These are phyloP conservation scores for Scheffersomyces cryptocercus DNA, from an alignment of 1,139 yeast genomes.

Conservation along the genomic window DNA sequence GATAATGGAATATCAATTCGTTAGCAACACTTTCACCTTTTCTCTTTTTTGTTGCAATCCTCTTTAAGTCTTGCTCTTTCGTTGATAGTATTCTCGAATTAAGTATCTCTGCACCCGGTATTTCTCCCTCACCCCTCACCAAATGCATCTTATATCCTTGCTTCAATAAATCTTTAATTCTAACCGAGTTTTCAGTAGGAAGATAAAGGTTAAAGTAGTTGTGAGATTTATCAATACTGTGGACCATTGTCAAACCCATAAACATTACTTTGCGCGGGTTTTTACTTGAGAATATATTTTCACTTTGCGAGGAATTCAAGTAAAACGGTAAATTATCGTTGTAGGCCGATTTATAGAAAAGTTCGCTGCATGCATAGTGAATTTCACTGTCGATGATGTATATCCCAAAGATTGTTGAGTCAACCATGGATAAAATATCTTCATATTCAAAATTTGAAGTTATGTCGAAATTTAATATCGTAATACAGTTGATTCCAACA, in stretches of 20 bases:
- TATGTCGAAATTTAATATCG: conserved; percentile 35
- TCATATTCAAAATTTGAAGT: conserved; percentile 25
- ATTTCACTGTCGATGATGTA: conserved; percentile 26
- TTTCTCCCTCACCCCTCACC: conserved; percentile 66
- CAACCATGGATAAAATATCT: conserved; percentile 48
- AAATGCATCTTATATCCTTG: conserved; percentile 43
- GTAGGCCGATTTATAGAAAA: neutral
- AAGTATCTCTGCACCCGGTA: conserved; percentile 37
- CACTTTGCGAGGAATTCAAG: conserved; percentile 17
- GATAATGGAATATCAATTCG: conserved; percentile 23
- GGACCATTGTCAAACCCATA: conserved; percentile 53
- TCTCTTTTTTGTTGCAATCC: conserved; percentile 8
- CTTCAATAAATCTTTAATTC: conserved; percentile 11
- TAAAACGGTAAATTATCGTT: conserved; percentile 15
- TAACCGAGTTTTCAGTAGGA: conserved; percentile 34
- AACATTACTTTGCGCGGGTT: conserved; percentile 16
- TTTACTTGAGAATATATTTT: conserved; percentile 13
- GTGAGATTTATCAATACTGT: conserved; percentile 53
- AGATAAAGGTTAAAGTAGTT: conserved; percentile 57
- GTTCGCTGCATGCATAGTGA: conserved; percentile 1
- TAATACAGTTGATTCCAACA: conserved; percentile 38
- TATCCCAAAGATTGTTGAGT: conserved; percentile 56
- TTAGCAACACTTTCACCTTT: conserved; percentile 9
- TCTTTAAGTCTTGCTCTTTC: conserved; percentile 8
- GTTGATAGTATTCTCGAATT: conserved; percentile 21